phyloP scores from a whole-genome alignment of 345 rosid species.

The Gossypium raimondii region DNA sequence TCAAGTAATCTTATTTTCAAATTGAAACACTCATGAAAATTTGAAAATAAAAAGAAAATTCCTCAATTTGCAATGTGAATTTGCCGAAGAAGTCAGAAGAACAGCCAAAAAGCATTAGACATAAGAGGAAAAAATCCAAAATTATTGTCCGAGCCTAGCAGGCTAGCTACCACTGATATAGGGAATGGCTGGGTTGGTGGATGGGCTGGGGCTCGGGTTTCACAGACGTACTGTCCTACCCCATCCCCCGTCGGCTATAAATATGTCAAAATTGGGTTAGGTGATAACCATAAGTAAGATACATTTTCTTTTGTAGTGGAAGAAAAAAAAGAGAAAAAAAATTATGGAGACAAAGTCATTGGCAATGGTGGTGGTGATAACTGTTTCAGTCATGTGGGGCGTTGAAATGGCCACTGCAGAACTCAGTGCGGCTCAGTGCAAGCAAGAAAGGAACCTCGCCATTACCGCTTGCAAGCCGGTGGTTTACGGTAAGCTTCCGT shows the following conservation, averaged over 20 bases:
- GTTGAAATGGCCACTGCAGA: conserved; percentile 16
- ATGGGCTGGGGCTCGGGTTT: background rate
- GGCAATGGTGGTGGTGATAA: background rate
- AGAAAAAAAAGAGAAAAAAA: background rate
- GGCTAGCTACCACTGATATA: background rate
- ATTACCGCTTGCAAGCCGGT: conserved; percentile 38
- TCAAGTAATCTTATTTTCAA: too few relatives aligned
- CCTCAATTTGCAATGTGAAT: background rate
- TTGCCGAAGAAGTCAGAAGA: background rate
- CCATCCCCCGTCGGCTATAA: conserved; percentile 1
- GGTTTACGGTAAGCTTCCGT: conserved; percentile 28
- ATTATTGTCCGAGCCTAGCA: background rate
- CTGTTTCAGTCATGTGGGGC: conserved; percentile 5
- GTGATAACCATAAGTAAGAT: background rate
- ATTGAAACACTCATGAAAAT: background rate
- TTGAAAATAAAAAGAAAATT: background rate
- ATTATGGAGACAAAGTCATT: conserved; percentile 3
- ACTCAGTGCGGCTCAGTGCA: conserved; percentile 26
- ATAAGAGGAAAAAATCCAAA: too few relatives aligned
- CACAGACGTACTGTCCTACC: background rate
- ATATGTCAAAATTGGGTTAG: background rate
- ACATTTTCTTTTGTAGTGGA: background rate
- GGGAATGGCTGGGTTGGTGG: too few relatives aligned
- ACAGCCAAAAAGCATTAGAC: background rate
- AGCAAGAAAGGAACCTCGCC: conserved; percentile 31